Base-by-base conservation (phyloP, 75 land plant species). In the Cupressus sempervirens region DNA sequence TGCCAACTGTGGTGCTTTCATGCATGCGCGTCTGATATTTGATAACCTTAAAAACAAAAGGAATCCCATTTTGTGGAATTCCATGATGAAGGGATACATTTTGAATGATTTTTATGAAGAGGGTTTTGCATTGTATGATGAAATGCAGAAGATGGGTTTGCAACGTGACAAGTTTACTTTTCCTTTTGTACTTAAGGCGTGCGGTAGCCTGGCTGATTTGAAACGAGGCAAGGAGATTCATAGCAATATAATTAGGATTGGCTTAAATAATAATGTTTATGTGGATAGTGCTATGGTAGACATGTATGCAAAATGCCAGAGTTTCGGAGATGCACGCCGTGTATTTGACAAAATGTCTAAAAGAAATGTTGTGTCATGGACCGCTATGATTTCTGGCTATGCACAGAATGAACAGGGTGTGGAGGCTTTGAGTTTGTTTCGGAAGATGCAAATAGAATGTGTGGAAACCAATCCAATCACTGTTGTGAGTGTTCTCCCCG, bases 281-380 rank as follows among this genome's bases (percentile, higher is more conserved):
- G 86, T 85, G 26, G 38, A 38, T 14, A 85, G 83, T 48, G 84
- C 86, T 26, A 48, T 85, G 52, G 50, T 85, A 43, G 52, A 85
- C 84, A 82, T 85, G 86, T 84, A 87, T 84, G 81, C 86, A 26
- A 75, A 50, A 52, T 87, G 82, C 38, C 58, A 70, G 48, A 45
- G 72, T 43, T 32, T 87, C 14, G 38, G 54, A 4, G 58, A 32
- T 53, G 88, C 87, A 26, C 75, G 86, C n/a, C 10, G 34, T 35
- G 62, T 87, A 23, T 87, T 87, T 84, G 83, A 84, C 35, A 45
- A 85, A 36, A 67, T 86, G 77, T 35, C 45, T 48, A 53, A 52
- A n/a, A 38, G 76, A 48, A 73, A 75, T 56, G 82, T 56, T 0
- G 45, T 76, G 9, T 73, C 88, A 0, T 87, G 88, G 88, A 76